Base-by-base conservation (phyloP, 192 early-diverging fungal species). In the Linnemannia exigua region DNA sequence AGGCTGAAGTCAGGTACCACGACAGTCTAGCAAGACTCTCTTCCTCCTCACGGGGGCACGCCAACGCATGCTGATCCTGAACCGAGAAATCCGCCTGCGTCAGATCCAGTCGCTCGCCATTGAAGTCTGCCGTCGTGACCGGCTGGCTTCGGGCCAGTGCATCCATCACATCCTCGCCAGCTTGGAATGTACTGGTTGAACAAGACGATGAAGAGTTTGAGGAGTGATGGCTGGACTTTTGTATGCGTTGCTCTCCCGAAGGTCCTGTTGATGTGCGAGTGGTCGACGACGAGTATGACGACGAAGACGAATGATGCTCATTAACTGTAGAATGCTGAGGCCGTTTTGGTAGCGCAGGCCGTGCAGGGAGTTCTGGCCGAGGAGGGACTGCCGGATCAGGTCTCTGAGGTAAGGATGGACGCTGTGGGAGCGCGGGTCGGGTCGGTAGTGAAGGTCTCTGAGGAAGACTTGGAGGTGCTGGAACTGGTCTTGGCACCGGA, bases 1-100 rank as follows among this genome's bases (percentile, higher is more conserved):
- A 92, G 41, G 88, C 88, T 19, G 88, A 82, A 2, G 90, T 89
- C 33, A 92, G 81, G 37, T 88, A 88, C 33, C 72, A 77, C 0
- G 90, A 81, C 41, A 90, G 67, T 22, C 74, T 63, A 0, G 28
- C 70, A 17, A 87, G 51, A 7, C 87, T 86, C 48, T 67, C 67
- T 41, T 86, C 79, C 28, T 88, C 81, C 14, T 46, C 28, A 0
- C 12, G 17, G 1, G 88, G 88, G 71, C 85, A 89, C 1, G 68
- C 68, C 19, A 80, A 67, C 12, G 89, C 89, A 54, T 90, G 78
- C 11, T 85, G 33, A 69, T 90, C 90, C 37, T 79, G 36, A 25
- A 73, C 75, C 17, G 87, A 77, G 79, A 90, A 88, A 70, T 88
- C 87, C 4, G 67, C 77, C 3, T 72, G 0, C 14, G 46, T 51